These are phyloP conservation scores for Penicillium coprophilum DNA, from an alignment of 495 filamentous ascomycete genomes.

Conservation along the genomic window DNA sequence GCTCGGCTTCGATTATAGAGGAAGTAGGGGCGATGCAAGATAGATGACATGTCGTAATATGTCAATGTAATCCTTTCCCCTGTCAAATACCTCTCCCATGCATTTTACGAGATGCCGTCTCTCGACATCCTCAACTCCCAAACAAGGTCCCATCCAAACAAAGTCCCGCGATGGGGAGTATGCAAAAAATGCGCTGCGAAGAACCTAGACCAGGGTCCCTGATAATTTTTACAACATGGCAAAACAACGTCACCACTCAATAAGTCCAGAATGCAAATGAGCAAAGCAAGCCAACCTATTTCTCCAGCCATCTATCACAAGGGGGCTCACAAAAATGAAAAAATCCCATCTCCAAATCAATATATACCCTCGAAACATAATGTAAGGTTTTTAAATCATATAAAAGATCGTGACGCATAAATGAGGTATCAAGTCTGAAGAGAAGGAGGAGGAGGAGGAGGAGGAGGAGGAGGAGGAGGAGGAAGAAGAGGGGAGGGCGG, in stretches of 20 bases:
- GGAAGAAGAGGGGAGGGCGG: constrained; percentile 4
- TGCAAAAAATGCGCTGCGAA: not conserved
- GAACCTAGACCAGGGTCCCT: not conserved
- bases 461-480: no score
- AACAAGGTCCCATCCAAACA: not conserved
- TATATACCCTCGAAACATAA: constrained; percentile 1
- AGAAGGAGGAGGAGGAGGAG: no score
- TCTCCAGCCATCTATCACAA: not conserved
- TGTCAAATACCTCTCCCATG: not conserved
- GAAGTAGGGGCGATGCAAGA: not conserved
- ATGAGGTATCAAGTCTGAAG: not conserved
- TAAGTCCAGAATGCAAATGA: not conserved
- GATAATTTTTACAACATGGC: not conserved
- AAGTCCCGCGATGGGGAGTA: not conserved
- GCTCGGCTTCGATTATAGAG: not conserved
- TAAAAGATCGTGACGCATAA: not conserved
- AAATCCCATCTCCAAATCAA: not conserved
- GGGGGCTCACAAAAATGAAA: not conserved
- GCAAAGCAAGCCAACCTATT: constrained; percentile 7
- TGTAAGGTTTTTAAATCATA: not conserved
- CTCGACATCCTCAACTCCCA: not conserved
- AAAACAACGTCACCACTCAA: not conserved
- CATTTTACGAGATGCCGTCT: not conserved
- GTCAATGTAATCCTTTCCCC: not conserved
- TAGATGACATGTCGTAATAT: not conserved